Evolutionary conservation across 164 flowering plant genomes (phyloP).

Genomic region (Annona cherimola): DNA sequence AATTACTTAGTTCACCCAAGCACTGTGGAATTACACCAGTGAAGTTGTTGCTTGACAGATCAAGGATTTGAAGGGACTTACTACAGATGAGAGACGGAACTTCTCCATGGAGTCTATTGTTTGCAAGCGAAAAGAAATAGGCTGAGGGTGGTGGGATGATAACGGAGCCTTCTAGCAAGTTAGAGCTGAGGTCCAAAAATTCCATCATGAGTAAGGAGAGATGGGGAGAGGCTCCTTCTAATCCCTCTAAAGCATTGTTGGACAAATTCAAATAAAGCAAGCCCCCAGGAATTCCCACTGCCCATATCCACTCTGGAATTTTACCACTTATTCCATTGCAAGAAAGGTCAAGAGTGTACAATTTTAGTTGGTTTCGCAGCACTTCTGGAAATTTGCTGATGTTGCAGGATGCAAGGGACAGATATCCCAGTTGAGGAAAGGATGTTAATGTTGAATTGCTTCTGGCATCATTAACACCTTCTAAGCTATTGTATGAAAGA

Average conservation of each 20-base stretch:
- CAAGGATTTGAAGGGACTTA: neutral
- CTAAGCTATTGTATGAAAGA: constrained; percentile 26
- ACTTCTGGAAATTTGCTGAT: constrained; percentile 25
- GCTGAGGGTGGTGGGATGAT: neutral
- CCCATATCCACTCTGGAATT: constrained; percentile 40
- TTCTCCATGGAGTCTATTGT: neutral
- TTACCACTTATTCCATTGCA: constrained; percentile 28
- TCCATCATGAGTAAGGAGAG: neutral
- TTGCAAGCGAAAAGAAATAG: neutral
- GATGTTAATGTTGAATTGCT: neutral
- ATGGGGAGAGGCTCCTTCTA: neutral
- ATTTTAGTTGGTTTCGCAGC: constrained; percentile 23
- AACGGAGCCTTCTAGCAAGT: neutral
- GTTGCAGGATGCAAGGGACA: constrained; percentile 38
- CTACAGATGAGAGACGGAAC: neutral
- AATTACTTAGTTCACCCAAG: neutral
- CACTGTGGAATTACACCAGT: neutral
- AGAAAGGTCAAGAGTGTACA: constrained; percentile 36
- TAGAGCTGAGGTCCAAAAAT: neutral
- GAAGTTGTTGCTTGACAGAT: neutral
- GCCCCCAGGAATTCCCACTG: constrained; percentile 5
- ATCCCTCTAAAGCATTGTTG: constrained; percentile 8
- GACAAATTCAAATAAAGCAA: constrained; percentile 33
- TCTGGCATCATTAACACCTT: neutral
- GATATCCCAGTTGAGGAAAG: constrained; percentile 21